Percentiles rank a stretch among this genome's conserved stretches.
phyloP scores from a whole-genome alignment of 768 basidiomycete species.

The Mrakia blollopis region DNA sequence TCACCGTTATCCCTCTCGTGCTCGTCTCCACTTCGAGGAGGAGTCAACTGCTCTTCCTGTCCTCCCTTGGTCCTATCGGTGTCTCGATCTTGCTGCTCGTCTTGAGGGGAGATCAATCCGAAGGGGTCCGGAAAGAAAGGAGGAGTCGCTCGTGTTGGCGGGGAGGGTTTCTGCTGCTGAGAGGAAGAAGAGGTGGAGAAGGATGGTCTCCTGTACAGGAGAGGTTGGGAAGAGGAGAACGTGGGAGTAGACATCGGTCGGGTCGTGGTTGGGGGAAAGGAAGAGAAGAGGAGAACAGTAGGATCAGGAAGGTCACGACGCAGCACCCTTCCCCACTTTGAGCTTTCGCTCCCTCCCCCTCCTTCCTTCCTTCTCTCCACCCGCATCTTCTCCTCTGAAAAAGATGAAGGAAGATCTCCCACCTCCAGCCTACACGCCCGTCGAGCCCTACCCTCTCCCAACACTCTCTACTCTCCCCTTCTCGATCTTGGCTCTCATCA shows the following conservation, averaged over 20 bases:
- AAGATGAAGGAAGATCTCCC: neutral
- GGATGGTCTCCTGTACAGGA: neutral
- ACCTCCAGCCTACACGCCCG: slow-evolving; percentile 16
- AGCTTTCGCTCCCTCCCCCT: neutral
- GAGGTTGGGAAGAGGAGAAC: neutral
- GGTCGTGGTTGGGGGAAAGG: neutral
- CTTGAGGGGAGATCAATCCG: too few relatives aligned
- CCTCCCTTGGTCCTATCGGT: too few relatives aligned
- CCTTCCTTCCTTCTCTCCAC: neutral
- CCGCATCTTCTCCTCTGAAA: neutral
- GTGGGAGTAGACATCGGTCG: neutral
- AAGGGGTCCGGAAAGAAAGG: neutral
- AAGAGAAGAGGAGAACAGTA: neutral
- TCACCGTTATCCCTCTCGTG: neutral
- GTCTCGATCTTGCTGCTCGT: neutral
- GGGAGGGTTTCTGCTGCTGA: neutral
- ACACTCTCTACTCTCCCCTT: slow-evolving; percentile 10
- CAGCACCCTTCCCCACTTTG: neutral
- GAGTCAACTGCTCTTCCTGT: neutral
- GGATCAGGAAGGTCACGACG: neutral
- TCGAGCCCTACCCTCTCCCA: neutral
- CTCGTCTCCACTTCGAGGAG: slow-evolving; percentile 6
- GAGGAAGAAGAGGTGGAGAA: neutral
- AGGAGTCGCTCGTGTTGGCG: too few relatives aligned
- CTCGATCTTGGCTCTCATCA: neutral